Evolutionary conservation across 2,329 filamentous ascomycete genomes (phyloP).

Genomic region (Xylaria sp.): DNA sequence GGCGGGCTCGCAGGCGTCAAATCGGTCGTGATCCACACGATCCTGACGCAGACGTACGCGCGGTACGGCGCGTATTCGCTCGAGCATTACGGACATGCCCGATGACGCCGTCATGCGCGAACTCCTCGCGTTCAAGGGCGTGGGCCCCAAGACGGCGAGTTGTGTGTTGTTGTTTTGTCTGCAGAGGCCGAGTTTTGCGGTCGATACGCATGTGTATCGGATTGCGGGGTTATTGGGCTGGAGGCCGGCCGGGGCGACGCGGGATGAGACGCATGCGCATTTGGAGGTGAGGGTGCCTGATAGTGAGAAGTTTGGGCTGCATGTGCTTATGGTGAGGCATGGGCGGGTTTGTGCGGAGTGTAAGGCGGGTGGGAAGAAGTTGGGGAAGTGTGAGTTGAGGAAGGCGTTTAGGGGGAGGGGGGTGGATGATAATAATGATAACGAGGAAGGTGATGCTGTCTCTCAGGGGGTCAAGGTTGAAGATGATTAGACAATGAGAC

Average conservation of each 20-base stretch:
- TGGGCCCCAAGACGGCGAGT: constrained; percentile 51
- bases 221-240: constrained; percentile 46
- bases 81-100: constrained; percentile 38
- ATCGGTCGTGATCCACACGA: constrained; percentile 63
- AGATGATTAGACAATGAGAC: too few relatives aligned
- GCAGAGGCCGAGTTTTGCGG: constrained; percentile 43
- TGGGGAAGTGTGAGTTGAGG: constrained; percentile 38
- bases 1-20: constrained; percentile 70
- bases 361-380: constrained; percentile 38
- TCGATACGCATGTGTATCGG: constrained; percentile 50
- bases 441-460: constrained; percentile 1
- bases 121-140: constrained; percentile 45
- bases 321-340: constrained; percentile 45
- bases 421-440: constrained; percentile 17
- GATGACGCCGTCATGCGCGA: constrained; percentile 47
- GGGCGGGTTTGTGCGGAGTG: constrained; percentile 44
- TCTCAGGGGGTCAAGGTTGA: too few relatives aligned
- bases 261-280: constrained; percentile 46
- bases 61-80: constrained; percentile 41
- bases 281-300: constrained; percentile 44
- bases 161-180: constrained; percentile 50
- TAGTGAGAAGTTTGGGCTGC: constrained; percentile 46
- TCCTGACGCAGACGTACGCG: constrained; percentile 58
- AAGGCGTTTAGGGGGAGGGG: constrained; percentile 34
- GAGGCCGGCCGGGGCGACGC: constrained; percentile 37